These are phyloP conservation scores for Curvularia hawaiiensis DNA, from an alignment of 2,329 filamentous ascomycete species.

Conservation along the genomic window DNA sequence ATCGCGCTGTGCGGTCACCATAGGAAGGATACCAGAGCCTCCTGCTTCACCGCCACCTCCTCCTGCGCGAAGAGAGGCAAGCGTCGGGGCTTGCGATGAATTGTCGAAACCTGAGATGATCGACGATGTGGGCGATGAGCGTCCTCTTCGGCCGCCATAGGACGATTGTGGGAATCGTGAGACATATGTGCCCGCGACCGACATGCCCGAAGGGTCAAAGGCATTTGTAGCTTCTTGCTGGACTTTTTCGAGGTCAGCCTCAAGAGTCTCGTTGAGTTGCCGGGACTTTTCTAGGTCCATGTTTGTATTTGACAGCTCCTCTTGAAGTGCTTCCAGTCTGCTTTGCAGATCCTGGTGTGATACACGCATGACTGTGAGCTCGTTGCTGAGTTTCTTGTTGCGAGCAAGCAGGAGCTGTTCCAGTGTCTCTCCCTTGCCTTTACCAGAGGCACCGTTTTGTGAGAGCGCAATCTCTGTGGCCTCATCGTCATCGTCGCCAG, in stretches of 20 bases:
- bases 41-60: conserved; percentile 66
- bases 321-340: conserved; percentile 78
- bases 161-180: conserved; percentile 75
- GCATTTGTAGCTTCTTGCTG: conserved; percentile 84
- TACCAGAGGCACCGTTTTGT: conserved; percentile 57
- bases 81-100: conserved; percentile 43
- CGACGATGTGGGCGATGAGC: conserved; percentile 90
- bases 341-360: conserved; percentile 91
- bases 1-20: conserved; percentile 97
- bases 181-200: conserved; percentile 88
- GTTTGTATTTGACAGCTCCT: conserved; percentile 82
- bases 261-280: conserved; percentile 83
- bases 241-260: conserved; percentile 86
- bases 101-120: conserved; percentile 95
- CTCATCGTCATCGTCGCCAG: conserved; percentile 71
- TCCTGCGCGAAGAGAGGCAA: conserved; percentile 62
- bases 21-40: conserved; percentile 88
- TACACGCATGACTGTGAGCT: conserved; percentile 88
- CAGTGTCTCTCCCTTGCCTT: conserved; percentile 75
- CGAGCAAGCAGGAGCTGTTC: conserved; percentile 90
- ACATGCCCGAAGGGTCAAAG: conserved; percentile 84
- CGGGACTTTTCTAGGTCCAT: conserved; percentile 85
- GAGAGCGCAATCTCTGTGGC: conserved; percentile 41
- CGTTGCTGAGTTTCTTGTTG: conserved; percentile 96
- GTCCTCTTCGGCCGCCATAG: conserved; percentile 61